A percentile compares a stretch with the other conserved stretches of the same genome.
Evolutionary conservation across 2,329 filamentous ascomycete genomes (phyloP).

Genomic region (Fusarium burgessii): DNA sequence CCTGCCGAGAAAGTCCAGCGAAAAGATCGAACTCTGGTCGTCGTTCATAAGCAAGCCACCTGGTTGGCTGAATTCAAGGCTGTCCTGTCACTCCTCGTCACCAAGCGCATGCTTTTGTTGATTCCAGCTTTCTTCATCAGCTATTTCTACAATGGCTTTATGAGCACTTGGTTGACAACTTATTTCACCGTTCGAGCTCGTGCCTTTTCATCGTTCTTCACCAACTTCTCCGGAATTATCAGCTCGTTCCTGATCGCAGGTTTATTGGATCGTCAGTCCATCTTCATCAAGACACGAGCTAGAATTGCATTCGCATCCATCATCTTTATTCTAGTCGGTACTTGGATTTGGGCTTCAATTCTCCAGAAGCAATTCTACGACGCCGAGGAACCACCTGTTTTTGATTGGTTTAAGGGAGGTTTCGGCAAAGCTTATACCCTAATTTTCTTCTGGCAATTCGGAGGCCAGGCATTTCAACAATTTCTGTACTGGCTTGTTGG

Average conservation of each 20-base stretch:
- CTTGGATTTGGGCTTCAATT: conserved; percentile 36
- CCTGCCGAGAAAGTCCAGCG: conserved; percentile 12
- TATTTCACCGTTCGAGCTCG: conserved; percentile 24
- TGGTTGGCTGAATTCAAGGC: conserved; percentile 35
- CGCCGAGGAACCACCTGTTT: conserved; percentile 13
- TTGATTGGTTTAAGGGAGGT: conserved; percentile 37
- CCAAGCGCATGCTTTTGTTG: conserved; percentile 28
- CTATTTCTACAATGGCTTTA: conserved; percentile 19
- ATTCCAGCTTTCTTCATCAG: conserved; percentile 26
- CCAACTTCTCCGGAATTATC: conserved; percentile 22
- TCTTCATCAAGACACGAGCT: conserved; percentile 37
- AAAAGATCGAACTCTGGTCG: conserved; percentile 11
- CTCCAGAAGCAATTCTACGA: conserved; percentile 37
- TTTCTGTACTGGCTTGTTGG: conserved; percentile 27
- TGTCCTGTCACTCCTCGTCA: conserved; percentile 4
- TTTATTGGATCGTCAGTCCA: conserved; percentile 31
- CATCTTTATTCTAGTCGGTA: conserved; percentile 7
- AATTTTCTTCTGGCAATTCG: conserved; percentile 40
- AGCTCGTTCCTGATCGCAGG: conserved; percentile 6
- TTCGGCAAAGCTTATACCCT: conserved; percentile 35
- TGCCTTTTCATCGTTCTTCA: conserved; percentile 18
- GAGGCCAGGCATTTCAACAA: conserved; percentile 32
- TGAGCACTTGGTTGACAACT: conserved; percentile 23
- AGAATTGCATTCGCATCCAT: conserved; percentile 5
- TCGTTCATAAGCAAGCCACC: conserved; percentile 14